Evolutionary conservation across 768 basidiomycete species (phyloP), one percentile per base, ranked within the genome.

Genomic region (Tricholomella constricta): DNA sequence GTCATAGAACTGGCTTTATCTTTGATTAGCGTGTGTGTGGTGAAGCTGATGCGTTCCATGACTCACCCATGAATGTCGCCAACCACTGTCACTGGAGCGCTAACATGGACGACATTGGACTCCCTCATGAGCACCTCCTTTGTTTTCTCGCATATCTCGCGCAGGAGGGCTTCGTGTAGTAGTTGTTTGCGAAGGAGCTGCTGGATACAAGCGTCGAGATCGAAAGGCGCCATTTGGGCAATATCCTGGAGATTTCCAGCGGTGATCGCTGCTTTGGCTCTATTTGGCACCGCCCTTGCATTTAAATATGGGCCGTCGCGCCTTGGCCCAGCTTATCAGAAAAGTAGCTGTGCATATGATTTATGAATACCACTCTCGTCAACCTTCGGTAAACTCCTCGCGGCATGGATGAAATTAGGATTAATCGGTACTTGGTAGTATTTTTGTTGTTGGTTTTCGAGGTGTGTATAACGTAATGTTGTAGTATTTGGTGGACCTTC

Each of bases 81-180:
- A 34, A 98, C 97, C 25, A 99, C 97, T 1, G 97, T 99, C 31
- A 98, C 94, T 17, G 97, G 97, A 4, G 96, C 90, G 57, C 85
- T 89, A 60, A 99, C 89, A 65, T 98, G 97, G 6, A 98, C 94
- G 52, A 99, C 97, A 65, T 99, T 99, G 54, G 91, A 94, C 75
- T 99, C 97, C 56, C 94, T 79, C 97, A 98, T 98, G 52, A 99
- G 86, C 0, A 99, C 93, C 68, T 99, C 97, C 69, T 98, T 99
- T 14, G 96, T 97, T 75, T 98, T 98, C 66, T 97, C 96, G 79
- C 97, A 98, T 82, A 99, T 98, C 78, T 99, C 96, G 45, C 94
- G 88, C 38, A 99, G 71, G 23, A 98, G 79, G 2, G 93, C 89
- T 73, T 98, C 96, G 62, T 95, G 95, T 4, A 99, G 78, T 12